phyloP scores from a whole-genome alignment of 164 flowering plant genomes.

The Cinnamomum micranthum region DNA sequence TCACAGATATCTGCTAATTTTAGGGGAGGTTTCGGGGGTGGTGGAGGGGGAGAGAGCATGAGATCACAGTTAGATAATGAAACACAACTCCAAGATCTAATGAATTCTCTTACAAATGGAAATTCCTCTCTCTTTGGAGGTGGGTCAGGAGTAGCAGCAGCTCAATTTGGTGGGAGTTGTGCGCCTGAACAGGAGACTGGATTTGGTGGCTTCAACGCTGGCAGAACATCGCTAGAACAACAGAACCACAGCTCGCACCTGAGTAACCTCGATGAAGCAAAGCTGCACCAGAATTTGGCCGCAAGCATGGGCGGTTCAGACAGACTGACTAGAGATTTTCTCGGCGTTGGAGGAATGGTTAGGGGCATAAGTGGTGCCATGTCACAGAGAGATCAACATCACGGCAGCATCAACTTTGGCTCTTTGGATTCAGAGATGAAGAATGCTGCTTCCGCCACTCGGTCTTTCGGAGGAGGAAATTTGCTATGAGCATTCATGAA shows the following conservation, averaged over 20 bases:
- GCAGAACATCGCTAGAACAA: conserved; percentile 19
- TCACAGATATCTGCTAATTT: conserved; percentile 18
- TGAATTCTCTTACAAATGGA: conserved; percentile 53
- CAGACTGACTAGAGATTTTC: conserved; percentile 64
- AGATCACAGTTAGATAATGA: conserved; percentile 34
- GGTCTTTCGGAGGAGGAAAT: conserved; percentile 43
- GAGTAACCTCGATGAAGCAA: conserved; percentile 28
- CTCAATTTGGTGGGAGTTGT: conserved; percentile 16
- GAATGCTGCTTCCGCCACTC: conserved; percentile 16
- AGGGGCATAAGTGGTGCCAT: conserved; percentile 38
- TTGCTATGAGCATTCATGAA: conserved; percentile 28
- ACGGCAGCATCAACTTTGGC: conserved; percentile 26
- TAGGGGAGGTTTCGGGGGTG: conserved; percentile 18
- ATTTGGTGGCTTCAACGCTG: conserved; percentile 28
- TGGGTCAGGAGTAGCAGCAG: conserved; percentile 11
- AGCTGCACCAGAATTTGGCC: conserved; percentile 30
- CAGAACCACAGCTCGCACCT: conserved; percentile 17
- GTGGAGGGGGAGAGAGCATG: conserved; percentile 20
- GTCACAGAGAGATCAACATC: conserved; percentile 33
- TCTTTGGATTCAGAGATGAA: conserved; percentile 41
- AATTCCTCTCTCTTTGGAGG: conserved; percentile 28
- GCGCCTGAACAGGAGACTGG: conserved; percentile 17
- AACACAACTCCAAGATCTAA: conserved; percentile 48
- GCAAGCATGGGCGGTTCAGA: conserved; percentile 44
- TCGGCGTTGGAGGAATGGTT: conserved; percentile 72